Evolutionary conservation across 176 grass and related monocot genomes (phyloP).

Genomic region (barley (Hordeum vulgare)): MorexV3_pseudomolecules_assembly NC_058518.1:132253041-132253540

Average conservation of each 20-base stretch:
- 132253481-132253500: constrained; percentile 47
- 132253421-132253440: constrained; percentile 71
- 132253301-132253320: constrained; percentile 50
- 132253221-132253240: constrained; percentile 82
- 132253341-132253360: not conserved
- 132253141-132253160: constrained; percentile 5
- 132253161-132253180: constrained; percentile 75
- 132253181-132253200: constrained; percentile 85
- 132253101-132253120: constrained; percentile 44
- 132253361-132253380: not conserved
- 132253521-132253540: constrained; percentile 14
- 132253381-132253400: constrained; percentile 67
- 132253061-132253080: constrained; percentile 41
- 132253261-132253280: constrained; percentile 49
- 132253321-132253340: constrained; percentile 64
- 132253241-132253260: constrained; percentile 78
- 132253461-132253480: constrained; percentile 32
- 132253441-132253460: constrained; percentile 45
- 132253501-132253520: constrained; percentile 36
- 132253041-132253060: constrained; percentile 50
- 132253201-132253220: constrained; percentile 82
- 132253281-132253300: constrained; percentile 66
- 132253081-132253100: constrained; percentile 51
- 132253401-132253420: constrained; percentile 84
- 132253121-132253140: too few species aligned